phyloP scores from a whole-genome alignment of 208 protist genomes.

The Crithidia brevicula region DNA sequence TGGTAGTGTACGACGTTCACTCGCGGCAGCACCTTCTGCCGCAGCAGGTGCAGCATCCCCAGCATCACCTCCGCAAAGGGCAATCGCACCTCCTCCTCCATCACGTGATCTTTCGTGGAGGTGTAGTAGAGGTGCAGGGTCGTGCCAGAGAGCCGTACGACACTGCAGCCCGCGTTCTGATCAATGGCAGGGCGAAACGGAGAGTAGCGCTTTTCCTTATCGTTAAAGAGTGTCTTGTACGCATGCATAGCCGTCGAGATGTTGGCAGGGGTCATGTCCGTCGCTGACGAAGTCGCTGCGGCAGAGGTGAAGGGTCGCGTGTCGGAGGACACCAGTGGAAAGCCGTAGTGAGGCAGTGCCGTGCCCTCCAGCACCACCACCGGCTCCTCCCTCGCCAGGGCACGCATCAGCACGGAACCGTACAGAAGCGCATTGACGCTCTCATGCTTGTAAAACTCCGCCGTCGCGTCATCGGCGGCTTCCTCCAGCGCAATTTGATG shows the following conservation, averaged over 20 bases:
- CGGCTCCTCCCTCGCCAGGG: slow-evolving; percentile 67
- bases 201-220: slow-evolving; percentile 48
- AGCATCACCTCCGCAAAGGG: slow-evolving; percentile 85
- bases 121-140: slow-evolving; percentile 88
- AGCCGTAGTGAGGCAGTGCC: slow-evolving; percentile 55
- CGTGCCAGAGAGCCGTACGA: slow-evolving; percentile 67
- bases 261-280: slow-evolving; percentile 62
- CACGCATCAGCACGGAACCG: slow-evolving; percentile 74
- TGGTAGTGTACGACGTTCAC: slow-evolving; percentile 87
- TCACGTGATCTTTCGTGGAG: slow-evolving; percentile 64
- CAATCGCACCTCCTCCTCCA: slow-evolving; percentile 77
- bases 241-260: slow-evolving; percentile 60
- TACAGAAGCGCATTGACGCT: slow-evolving; percentile 84
- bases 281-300: slow-evolving; percentile 28
- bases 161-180: slow-evolving; percentile 71
- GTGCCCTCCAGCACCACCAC: slow-evolving; percentile 45
- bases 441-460: slow-evolving; percentile 65
- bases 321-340: slow-evolving; percentile 84
- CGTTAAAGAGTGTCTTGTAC: slow-evolving; percentile 67
- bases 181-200: slow-evolving; percentile 75
- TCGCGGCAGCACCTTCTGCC: slow-evolving; percentile 58
- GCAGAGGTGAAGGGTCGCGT: slow-evolving; percentile 46
- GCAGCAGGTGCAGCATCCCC: slow-evolving; percentile 68
- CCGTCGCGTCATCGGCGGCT: slow-evolving; percentile 39
- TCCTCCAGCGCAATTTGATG: slow-evolving; percentile 73